These are phyloP conservation scores for Cryptosporidium sp. DNA, from an alignment of 169 alveolate genomes.

Conservation along the genomic window DNA sequence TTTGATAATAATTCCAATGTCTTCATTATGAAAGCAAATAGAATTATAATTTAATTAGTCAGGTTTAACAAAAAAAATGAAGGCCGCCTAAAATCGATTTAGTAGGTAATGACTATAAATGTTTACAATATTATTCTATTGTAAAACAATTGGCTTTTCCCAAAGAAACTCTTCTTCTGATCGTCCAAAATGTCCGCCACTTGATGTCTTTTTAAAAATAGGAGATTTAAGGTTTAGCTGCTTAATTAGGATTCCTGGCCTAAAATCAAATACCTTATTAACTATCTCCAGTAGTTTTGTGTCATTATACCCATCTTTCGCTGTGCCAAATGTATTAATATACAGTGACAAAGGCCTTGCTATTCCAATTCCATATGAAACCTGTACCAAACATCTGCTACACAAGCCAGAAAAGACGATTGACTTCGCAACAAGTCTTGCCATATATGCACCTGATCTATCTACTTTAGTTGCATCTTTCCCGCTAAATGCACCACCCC, in stretches of 20 bases:
- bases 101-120: neutral
- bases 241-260: conserved; percentile 96
- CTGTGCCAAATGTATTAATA: conserved; percentile 96
- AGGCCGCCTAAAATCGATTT: conserved; percentile 9
- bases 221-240: conserved; percentile 91
- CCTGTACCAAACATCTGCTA: conserved; percentile 95
- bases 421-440: conserved; percentile 98
- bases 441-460: conserved; percentile 98
- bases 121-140: neutral
- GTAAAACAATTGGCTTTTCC: conserved; percentile 89
- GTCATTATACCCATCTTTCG: conserved; percentile 91
- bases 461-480: conserved; percentile 99
- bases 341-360: conserved; percentile 96
- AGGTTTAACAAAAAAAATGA: neutral
- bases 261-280: conserved; percentile 93
- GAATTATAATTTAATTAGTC: neutral
- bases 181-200: conserved; percentile 99
- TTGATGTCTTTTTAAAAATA: conserved; percentile 92
- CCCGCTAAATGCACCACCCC: conserved; percentile 99
- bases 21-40: conserved; percentile 2
- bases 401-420: conserved; percentile 95
- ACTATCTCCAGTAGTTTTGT: conserved; percentile 91
- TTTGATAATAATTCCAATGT: conserved; percentile 20
- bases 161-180: conserved; percentile 91
- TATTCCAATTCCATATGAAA: conserved; percentile 97